Base-by-base conservation (phyloP, 176 grass and related monocot genomes). In the Neostapfia colusana region DNA sequence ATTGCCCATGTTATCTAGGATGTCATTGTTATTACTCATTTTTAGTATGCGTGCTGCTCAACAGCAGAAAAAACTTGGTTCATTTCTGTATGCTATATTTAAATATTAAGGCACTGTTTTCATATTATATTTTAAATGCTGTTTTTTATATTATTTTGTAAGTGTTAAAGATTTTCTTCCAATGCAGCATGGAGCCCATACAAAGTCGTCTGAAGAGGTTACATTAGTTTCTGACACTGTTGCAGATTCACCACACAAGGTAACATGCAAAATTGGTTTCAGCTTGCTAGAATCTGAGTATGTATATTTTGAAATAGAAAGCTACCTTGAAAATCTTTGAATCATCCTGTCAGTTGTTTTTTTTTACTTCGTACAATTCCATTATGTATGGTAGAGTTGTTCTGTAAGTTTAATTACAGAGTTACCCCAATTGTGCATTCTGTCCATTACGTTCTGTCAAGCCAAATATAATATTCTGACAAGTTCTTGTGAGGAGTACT, bases 191-290 rank as follows among this genome's bases (percentile, higher is more conserved):
- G 73, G 58, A 70, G 75, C 66, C 71, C 74, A 69, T 63, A 90
- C 90, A 83, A 92, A 95, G 85, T 67, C 70, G 69, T 66, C 73
- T 21, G 74, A 90, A 85, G 92, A 85, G 62, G 73, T 84, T 71
- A 90, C 76, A 69, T 64, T 70, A 72, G 75, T 90, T 81, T 85
- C 92, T 37, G 78, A 95, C 55, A 20, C 83, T 65, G 95, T 99
- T 69, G 83, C 85, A 76, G 91, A 99, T 90, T 95, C 92, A 90
- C 70, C 87, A 37, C 78, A 90, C 26, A 99, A 99, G 96, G 96
- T 99, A 88, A 65, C 73, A 75, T 85, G 23, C 40, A 69, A 39
- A 56, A 56, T 42, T 73, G 27, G 51, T 89, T 65, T 72, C 53
- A 78, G 44, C 74, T 59, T n/a, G 31, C 44, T 50, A 67, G 13